Evolutionary conservation across 352 stramenopile species (phyloP).

Genomic region (Saprolegnia parasitica): DNA sequence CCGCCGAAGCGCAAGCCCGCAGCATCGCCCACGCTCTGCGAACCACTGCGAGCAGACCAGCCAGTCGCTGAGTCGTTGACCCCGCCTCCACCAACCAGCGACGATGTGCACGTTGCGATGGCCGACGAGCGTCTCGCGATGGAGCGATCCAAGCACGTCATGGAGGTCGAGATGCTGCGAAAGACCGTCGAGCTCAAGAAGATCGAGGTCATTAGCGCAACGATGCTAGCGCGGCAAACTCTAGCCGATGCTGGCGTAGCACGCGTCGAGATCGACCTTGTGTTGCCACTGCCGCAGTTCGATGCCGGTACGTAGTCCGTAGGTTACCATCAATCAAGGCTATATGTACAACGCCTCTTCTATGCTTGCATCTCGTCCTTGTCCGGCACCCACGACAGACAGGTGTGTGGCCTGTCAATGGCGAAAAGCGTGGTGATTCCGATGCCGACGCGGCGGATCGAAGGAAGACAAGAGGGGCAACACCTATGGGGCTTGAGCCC

Average conservation of each 20-base stretch:
- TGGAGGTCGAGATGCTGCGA: slow-evolving; percentile 4
- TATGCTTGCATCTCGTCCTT: too few relatives aligned
- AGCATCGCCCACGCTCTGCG: not conserved
- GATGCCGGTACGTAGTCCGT: not conserved
- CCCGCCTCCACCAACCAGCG: not conserved
- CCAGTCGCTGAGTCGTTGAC: too few relatives aligned
- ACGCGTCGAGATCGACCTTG: slow-evolving; percentile 12
- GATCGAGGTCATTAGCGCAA: slow-evolving; percentile 23
- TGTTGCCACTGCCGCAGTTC: slow-evolving; percentile 8
- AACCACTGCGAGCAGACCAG: not conserved
- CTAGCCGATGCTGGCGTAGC: slow-evolving; percentile 19
- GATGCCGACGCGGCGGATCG: too few relatives aligned
- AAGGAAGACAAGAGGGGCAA: too few relatives aligned
- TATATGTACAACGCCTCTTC: too few relatives aligned
- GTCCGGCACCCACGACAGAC: too few relatives aligned
- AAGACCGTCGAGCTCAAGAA: slow-evolving; percentile 28
- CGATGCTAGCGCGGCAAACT: slow-evolving; percentile 22
- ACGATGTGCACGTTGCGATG: slow-evolving; percentile 9
- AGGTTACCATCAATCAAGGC: too few relatives aligned
- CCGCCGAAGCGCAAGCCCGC: not conserved
- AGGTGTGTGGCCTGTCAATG: too few relatives aligned
- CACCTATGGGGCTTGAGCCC: too few relatives aligned
- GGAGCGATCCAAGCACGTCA: slow-evolving; percentile 11
- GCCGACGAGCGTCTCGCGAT: slow-evolving; percentile 17
- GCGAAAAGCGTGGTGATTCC: too few relatives aligned